These are phyloP conservation scores for Acer yangbiense DNA, from an alignment of 345 rosid species.

Conservation along the genomic window DNA sequence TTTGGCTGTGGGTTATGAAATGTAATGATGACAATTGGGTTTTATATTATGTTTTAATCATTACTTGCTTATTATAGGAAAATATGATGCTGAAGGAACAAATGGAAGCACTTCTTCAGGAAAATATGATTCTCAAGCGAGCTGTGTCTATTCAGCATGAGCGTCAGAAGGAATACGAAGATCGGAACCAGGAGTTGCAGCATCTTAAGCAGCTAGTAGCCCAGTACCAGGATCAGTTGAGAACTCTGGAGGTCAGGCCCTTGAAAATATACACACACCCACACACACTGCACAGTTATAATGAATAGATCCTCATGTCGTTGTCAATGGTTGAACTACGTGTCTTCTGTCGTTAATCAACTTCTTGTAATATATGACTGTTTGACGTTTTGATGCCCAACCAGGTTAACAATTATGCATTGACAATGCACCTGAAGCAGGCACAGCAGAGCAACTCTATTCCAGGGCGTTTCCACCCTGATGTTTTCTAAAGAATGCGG, in stretches of 20 bases:
- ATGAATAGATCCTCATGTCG: neutral
- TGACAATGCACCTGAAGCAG: constrained; percentile 71
- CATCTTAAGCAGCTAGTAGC: constrained; percentile 70
- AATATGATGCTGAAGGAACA: constrained; percentile 69
- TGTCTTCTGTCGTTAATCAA: neutral
- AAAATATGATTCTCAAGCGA: constrained; percentile 71
- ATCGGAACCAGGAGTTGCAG: constrained; percentile 67
- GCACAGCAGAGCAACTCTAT: constrained; percentile 49
- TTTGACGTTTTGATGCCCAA: constrained; percentile 2
- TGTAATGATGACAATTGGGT: neutral
- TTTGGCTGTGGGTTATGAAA: neutral
- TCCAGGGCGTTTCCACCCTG: constrained; percentile 77
- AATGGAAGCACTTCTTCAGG: constrained; percentile 67
- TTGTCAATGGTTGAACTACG: neutral
- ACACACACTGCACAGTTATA: neutral
- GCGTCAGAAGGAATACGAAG: constrained; percentile 67
- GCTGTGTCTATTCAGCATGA: constrained; percentile 84
- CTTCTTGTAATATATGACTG: neutral
- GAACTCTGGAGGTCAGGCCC: constrained; percentile 70
- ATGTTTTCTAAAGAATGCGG: constrained; percentile 51
- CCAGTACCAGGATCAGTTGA: constrained; percentile 83
- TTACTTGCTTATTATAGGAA: constrained; percentile 41
- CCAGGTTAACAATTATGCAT: constrained; percentile 73
- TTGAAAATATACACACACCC: neutral
- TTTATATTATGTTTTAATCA: neutral